These are phyloP conservation scores for Pestalotiopsis sp. DNA, from an alignment of 2,329 filamentous ascomycete species.

Conservation along the genomic window DNA sequence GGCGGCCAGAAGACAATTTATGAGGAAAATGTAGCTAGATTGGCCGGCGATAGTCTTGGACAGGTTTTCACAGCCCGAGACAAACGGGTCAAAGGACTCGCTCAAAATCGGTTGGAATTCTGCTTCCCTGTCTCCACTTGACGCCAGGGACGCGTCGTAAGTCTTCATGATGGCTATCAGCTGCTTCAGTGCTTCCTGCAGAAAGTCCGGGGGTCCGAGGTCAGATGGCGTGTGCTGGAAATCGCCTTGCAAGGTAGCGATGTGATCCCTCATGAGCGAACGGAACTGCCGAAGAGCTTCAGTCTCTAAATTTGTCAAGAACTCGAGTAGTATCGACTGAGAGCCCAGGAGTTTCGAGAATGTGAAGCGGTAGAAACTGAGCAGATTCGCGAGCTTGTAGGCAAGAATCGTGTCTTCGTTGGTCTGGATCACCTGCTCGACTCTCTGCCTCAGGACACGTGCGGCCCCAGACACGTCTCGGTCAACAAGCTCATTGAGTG, in stretches of 20 bases:
- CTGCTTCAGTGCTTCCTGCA: conserved; percentile 78
- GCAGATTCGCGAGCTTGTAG: conserved; percentile 87
- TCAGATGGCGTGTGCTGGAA: conserved; percentile 72
- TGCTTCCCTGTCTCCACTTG: conserved; percentile 59
- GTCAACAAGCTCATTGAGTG: conserved; percentile 84
- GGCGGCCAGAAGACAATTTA: conserved; percentile 71
- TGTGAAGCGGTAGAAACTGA: conserved; percentile 86
- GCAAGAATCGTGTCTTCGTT: conserved; percentile 88
- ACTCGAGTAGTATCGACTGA: conserved; percentile 69
- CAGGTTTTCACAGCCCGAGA: conserved; percentile 74
- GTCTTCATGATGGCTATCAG: conserved; percentile 80
- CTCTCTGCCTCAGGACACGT: conserved; percentile 81
- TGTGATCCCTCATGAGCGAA: conserved; percentile 77
- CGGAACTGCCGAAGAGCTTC: conserved; percentile 84
- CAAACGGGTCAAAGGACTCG: conserved; percentile 84
- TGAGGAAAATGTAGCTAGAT: conserved; percentile 67
- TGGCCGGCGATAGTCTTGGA: conserved; percentile 62
- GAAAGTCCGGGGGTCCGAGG: conserved; percentile 76
- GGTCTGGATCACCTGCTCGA: conserved; percentile 89
- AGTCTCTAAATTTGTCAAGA: conserved; percentile 69
- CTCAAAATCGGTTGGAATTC: conserved; percentile 76
- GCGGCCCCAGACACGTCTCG: conserved; percentile 81
- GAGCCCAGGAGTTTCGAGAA: conserved; percentile 78
- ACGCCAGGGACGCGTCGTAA: conserved; percentile 78
- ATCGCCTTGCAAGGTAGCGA: conserved; percentile 73